These are phyloP conservation scores for Gaertneriomyces semiglobifer DNA, from an alignment of 192 early-diverging fungal species.

Conservation along the genomic window DNA sequence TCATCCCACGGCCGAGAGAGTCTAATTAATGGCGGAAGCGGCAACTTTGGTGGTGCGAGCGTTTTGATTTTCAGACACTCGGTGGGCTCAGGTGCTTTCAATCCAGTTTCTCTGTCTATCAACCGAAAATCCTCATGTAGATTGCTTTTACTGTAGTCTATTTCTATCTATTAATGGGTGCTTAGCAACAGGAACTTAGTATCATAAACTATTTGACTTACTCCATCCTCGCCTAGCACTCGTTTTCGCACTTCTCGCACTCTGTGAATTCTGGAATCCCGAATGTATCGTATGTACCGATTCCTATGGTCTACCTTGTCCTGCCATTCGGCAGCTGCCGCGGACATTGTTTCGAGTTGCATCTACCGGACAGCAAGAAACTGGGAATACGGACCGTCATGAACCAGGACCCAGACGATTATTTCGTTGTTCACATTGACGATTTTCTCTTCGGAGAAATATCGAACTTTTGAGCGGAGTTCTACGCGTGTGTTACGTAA, in stretches of 20 bases:
- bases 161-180: neutral
- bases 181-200: too few relatives aligned
- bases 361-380: too few relatives aligned
- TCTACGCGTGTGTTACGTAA: too few relatives aligned
- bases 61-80: constrained; percentile 20
- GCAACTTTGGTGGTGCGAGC: too few relatives aligned
- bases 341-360: too few relatives aligned
- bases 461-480: too few relatives aligned
- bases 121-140: constrained; percentile 10
- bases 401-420: too few relatives aligned
- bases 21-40: too few relatives aligned
- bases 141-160: constrained; percentile 16
- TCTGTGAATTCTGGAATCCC: constrained; percentile 24
- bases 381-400: too few relatives aligned
- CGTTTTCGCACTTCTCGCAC: constrained; percentile 21
- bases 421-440: too few relatives aligned
- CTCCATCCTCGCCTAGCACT: constrained; percentile 40
- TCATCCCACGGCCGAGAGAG: too few relatives aligned
- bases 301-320: constrained; percentile 37
- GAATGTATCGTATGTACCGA: constrained; percentile 41
- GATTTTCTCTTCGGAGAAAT: too few relatives aligned
- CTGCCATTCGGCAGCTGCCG: constrained; percentile 29
- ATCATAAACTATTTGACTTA: neutral
- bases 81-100: constrained; percentile 38
- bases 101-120: constrained; percentile 36